These are phyloP conservation scores for Penicillium polonicum DNA, from an alignment of 2,329 filamentous ascomycete species.

Conservation along the genomic window DNA sequence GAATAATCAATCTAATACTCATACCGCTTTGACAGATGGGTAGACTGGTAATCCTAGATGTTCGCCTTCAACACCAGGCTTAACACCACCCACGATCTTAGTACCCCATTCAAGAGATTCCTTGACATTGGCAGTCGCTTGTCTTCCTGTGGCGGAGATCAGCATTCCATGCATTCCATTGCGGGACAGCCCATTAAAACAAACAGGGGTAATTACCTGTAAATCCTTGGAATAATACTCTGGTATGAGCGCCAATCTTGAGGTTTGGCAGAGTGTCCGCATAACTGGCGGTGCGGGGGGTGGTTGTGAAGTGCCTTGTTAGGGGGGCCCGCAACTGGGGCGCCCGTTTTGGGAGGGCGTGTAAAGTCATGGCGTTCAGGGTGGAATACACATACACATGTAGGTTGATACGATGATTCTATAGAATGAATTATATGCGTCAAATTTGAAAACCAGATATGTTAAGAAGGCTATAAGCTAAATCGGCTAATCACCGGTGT, in stretches of 20 bases:
- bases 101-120: conserved; percentile 77
- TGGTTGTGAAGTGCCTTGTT: conserved; percentile 34
- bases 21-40: conserved; percentile 62
- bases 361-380: conserved; percentile 21
- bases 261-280: conserved; percentile 65
- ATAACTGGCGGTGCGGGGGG: conserved; percentile 42
- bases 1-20: not conserved
- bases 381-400: not conserved
- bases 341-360: conserved; percentile 22
- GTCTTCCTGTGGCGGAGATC: conserved; percentile 30
- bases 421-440: not conserved
- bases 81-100: conserved; percentile 76
- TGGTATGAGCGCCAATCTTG: conserved; percentile 64
- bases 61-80: conserved; percentile 66
- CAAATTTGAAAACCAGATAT: not conserved
- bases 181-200: too few relatives aligned
- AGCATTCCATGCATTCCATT: conserved; percentile 1
- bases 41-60: conserved; percentile 72
- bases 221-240: conserved; percentile 70
- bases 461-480: conserved; percentile 14
- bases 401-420: not conserved
- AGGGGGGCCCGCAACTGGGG: conserved; percentile 11
- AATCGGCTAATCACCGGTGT: conserved; percentile 23
- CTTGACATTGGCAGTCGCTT: conserved; percentile 69
- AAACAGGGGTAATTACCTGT: conserved; percentile 50